Percentiles rank a stretch among this genome's conserved stretches.
These are phyloP conservation scores for Haberlea rhodopensis DNA, from an alignment of 257 asterid genomes.

Conservation along the genomic window DNA sequence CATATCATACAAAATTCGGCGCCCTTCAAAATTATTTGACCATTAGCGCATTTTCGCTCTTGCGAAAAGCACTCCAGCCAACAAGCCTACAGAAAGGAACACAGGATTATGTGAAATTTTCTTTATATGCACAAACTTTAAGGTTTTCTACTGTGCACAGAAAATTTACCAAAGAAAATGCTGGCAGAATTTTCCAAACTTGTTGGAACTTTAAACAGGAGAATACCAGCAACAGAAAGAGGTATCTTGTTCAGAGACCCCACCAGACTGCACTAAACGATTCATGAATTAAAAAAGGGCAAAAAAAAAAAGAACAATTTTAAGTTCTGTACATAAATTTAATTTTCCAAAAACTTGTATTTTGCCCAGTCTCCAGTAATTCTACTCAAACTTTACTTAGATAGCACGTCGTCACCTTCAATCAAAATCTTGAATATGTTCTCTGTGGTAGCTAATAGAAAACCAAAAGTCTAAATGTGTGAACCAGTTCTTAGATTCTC, in stretches of 20 bases:
- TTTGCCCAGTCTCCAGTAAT: too few relatives aligned
- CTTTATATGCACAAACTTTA: neutral
- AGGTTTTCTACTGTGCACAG: neutral
- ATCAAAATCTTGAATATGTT: neutral
- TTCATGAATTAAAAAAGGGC: constrained; percentile 8
- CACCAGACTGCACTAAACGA: constrained; percentile 56
- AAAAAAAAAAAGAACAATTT: neutral
- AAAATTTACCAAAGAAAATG: constrained; percentile 62
- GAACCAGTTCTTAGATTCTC: too few relatives aligned
- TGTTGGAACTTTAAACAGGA: constrained; percentile 76
- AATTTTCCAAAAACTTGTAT: neutral
- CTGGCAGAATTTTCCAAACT: constrained; percentile 76
- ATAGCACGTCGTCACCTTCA: neutral
- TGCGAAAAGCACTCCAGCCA: constrained; percentile 84
- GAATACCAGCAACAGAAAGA: constrained; percentile 78
- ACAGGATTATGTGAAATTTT: neutral
- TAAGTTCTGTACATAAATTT: neutral
- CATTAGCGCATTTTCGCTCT: constrained; percentile 66
- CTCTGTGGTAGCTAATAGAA: too few relatives aligned
- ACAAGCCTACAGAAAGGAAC: constrained; percentile 45
- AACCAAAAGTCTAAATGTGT: too few relatives aligned
- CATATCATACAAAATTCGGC: neutral
- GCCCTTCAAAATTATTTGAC: constrained; percentile 29
- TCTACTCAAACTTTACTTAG: too few relatives aligned
- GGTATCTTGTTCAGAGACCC: constrained; percentile 93